Conservation (phyloP, 2,329 filamentous ascomycete species). For the Teratosphaeria epicoccoides region DNA sequence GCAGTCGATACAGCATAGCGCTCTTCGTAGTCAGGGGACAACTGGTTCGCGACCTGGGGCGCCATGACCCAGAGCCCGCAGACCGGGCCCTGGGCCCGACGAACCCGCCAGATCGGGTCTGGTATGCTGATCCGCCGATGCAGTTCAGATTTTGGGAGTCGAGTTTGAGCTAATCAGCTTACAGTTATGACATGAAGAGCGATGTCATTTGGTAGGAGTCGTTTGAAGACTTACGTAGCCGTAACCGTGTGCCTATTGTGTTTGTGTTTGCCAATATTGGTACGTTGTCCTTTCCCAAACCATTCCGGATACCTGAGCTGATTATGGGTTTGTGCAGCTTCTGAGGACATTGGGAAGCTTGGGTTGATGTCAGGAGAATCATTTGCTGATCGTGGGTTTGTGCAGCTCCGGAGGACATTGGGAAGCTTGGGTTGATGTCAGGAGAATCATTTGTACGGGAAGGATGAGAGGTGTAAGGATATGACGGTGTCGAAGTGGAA, state of each 20-base stretch:
- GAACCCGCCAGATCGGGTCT: neutral
- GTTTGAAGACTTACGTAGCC: neutral
- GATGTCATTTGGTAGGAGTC: neutral
- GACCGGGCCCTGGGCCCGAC: neutral
- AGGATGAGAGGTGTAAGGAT: neutral
- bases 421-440: neutral
- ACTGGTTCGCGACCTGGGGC: neutral
- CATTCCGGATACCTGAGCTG: neutral
- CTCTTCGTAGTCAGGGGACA: constrained; percentile 4
- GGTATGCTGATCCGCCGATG: neutral
- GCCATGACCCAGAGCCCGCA: neutral
- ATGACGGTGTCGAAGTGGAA: neutral
- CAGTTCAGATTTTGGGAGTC: neutral
- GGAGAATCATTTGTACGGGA: neutral
- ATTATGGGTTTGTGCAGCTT: neutral
- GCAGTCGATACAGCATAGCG: constrained; percentile 2
- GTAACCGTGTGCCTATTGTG: neutral
- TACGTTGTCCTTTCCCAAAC: neutral
- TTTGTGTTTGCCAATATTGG: constrained; percentile 1
- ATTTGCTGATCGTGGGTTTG: neutral
- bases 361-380: neutral
- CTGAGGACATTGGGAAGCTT: neutral
- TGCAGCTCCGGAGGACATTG: neutral
- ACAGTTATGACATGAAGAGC: neutral
- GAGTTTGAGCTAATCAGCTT: neutral